Evolutionary conservation across 306 rosid genomes (phyloP), one percentile per base, ranked within the genome.

Genomic region (Cucurbita maxima): DNA sequence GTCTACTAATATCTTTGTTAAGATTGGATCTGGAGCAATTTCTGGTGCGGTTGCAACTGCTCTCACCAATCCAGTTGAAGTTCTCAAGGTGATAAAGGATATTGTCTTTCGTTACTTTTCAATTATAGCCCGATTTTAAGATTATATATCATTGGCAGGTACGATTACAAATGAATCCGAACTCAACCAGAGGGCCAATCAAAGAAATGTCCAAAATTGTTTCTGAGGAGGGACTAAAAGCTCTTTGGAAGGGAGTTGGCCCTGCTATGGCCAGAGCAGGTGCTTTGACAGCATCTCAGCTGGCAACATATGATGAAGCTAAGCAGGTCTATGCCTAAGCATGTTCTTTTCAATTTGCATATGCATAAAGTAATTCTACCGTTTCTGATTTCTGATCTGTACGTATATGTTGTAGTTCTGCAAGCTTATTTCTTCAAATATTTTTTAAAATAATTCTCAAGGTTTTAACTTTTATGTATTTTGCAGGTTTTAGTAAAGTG

Each of bases 261-360:
- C 99, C 97, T 88, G 99, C 96, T 75, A 91, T 86, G 96, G 86
- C 83, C 80, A 85, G 99, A 84, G 99, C 97, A 40, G 92, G 96
- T 81, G 84, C 87, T 50, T 84, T 94, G 90, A 94, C 99, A 71
- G 92, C 99, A 72, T 86, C 99, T 36, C 99, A 94, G 81, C 79
- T 91, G 74, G 95, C 92, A 58, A 83, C 96, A 61, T 94, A 94
- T 77, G 99, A 94, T 71, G 97, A 91, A 89, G 79, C 92, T 83
- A 94, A 94, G 89, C 92, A 81, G 97, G 96, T 94, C 76, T 84
- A 84, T 79, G 80, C 85, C 84, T 82, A 77, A 82, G 79, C 81
- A 76, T 61, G 77, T 77, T 83, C 56, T 81, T 80, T 81, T 79
- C 57, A n/a, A 75, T 83, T 85, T 80, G 76, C 77, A 57, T 78